Evolutionary conservation across 2,329 filamentous ascomycete species (phyloP).

Genomic region (Exserohilum turcica): DNA sequence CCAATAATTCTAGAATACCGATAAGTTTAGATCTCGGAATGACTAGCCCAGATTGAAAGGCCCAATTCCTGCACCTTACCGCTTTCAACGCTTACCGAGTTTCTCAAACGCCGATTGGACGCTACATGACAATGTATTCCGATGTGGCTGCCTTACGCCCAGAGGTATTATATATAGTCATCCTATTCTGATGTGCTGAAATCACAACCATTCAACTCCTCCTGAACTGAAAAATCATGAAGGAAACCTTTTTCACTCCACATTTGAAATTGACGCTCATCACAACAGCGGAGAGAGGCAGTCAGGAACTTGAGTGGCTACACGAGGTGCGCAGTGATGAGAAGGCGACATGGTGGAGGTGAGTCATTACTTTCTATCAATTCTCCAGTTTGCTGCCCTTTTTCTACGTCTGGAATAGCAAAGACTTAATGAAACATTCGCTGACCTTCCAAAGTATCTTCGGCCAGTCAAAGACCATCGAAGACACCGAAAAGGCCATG

Average conservation of each 20-base stretch:
- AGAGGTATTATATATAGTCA: neutral
- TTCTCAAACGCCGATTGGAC: constrained; percentile 13
- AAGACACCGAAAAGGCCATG: constrained; percentile 35
- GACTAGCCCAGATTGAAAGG: neutral
- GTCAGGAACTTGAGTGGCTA: constrained; percentile 43
- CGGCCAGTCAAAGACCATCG: constrained; percentile 29
- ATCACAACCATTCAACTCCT: neutral
- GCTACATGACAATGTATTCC: neutral
- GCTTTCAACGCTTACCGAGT: constrained; percentile 6
- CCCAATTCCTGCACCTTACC: neutral
- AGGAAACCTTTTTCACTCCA: constrained; percentile 33
- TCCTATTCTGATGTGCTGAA: neutral
- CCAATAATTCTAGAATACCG: neutral
- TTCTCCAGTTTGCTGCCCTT: too few relatives aligned
- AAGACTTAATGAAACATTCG: neutral
- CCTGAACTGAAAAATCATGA: constrained; percentile 22
- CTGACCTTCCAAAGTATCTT: constrained; percentile 25
- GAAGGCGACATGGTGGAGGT: constrained; percentile 42
- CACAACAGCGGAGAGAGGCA: constrained; percentile 33
- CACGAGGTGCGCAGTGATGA: constrained; percentile 40
- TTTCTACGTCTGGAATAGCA: neutral
- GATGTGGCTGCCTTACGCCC: constrained; percentile 1
- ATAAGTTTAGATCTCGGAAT: constrained; percentile 2
- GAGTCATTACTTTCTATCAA: neutral
- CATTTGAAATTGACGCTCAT: constrained; percentile 41